Evolutionary conservation across 768 basidiomycete genomes (phyloP), one percentile per base, ranked within the genome.

Genomic region (Chalciporus pseudorubinellus): DNA sequence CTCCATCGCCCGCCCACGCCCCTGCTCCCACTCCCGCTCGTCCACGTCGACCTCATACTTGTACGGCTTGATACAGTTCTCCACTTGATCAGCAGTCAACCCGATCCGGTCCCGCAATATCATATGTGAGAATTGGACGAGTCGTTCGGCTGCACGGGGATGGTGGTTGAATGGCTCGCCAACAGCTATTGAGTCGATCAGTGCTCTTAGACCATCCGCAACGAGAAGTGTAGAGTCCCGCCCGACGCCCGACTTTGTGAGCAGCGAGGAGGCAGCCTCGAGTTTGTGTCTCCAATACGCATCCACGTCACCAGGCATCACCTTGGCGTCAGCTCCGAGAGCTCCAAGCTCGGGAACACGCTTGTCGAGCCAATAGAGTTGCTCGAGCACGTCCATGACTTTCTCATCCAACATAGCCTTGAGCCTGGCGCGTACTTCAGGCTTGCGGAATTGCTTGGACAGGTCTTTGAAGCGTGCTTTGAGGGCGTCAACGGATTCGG

Each of bases 1-100:
- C 48, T 82, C 81, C 50, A 92, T 79, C 1, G 92, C 82, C 44
- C 82, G 75, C 59, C 78, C 79, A 44, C 95, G 75, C 1, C 97
- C 97, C 2, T 75, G 64, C 59, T 92, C 90, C 97, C 97, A 99
- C 68, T 99, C 97, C 38, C 86, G 75, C 13, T 82, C 79, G 56
- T 98, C 94, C 13, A 98, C 88, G 66, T 99, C 97, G 22, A 98
- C 86, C 64, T 98, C 95, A 64, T 97, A 95, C 75, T 99, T 99
- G 80, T 84, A 98, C 24, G 95, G 97, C 72, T 99, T 99, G 77
- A 99, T 98, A 70, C 92, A 95, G 69, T 98, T 99, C 76, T 99
- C 97, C 14, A 99, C 95, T 72, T 98, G 95, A 67, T 99, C 97
- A 5, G 92, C 88, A n/a, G 97, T 93, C 49, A 95, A 72, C 14